These are phyloP conservation scores for Solanum chacoense DNA, from an alignment of 305 asterid species.

Conservation along the genomic window DNA sequence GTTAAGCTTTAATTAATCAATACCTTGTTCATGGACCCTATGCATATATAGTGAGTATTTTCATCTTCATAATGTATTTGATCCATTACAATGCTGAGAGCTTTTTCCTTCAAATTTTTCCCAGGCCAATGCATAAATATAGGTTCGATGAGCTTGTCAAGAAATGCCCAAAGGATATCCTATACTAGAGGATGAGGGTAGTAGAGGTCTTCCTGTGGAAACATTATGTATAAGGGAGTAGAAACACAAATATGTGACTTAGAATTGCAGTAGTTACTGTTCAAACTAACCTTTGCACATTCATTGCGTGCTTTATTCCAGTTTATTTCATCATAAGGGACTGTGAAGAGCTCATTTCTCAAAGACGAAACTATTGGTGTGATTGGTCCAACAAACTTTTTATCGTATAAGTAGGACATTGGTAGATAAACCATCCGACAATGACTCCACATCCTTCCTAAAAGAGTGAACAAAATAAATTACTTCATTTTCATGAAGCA, in stretches of 20 bases:
- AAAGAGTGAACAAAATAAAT: not conserved
- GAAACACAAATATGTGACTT: not conserved
- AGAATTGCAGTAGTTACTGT: not conserved
- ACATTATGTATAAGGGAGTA: not conserved
- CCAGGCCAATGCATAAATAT: slow-evolving; percentile 83
- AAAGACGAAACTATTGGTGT: slow-evolving; percentile 68
- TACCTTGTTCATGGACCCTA: slow-evolving; percentile 95
- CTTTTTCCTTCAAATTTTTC: slow-evolving; percentile 70
- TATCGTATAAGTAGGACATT: slow-evolving; percentile 85
- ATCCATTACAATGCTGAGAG: slow-evolving; percentile 61
- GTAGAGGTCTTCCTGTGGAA: slow-evolving; percentile 83
- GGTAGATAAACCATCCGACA: slow-evolving; percentile 96
- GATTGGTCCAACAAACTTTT: slow-evolving; percentile 75
- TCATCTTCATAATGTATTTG: slow-evolving; percentile 98
- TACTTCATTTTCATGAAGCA: not conserved
- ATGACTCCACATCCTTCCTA: slow-evolving; percentile 99
- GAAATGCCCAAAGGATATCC: slow-evolving; percentile 84
- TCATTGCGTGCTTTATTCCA: slow-evolving; percentile 76
- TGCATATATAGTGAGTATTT: slow-evolving; percentile 83
- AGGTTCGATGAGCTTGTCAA: slow-evolving; percentile 75
- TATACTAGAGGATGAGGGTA: slow-evolving; percentile 83
- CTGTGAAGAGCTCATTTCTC: slow-evolving; percentile 68
- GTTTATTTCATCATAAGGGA: slow-evolving; percentile 69
- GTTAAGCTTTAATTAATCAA: not conserved
- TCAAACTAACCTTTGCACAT: slow-evolving; percentile 74